Percentiles rank a stretch among this genome's conserved stretches.
Evolutionary conservation across 768 basidiomycete species (phyloP).

Genomic region (Fistulinella prunicolor): DNA sequence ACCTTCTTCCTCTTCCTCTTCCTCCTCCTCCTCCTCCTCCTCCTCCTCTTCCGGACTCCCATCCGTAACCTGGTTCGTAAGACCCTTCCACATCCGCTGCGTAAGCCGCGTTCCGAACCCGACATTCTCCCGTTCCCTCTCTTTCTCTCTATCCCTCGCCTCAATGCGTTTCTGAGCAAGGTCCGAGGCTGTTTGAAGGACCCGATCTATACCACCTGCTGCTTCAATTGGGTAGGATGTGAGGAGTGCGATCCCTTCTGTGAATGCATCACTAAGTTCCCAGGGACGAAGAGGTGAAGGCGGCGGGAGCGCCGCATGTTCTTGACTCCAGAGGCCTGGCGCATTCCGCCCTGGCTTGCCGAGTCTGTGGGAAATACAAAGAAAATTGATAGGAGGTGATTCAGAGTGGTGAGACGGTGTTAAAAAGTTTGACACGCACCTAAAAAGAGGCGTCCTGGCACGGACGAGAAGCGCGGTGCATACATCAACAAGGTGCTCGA

Average conservation of each 20-base stretch:
- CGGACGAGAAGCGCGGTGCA: conserved; percentile 68
- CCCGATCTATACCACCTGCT: conserved; percentile 66
- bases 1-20: conserved; percentile 33
- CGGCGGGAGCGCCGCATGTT: conserved; percentile 34
- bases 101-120: conserved; percentile 57
- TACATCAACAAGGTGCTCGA: conserved; percentile 68
- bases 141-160: conserved; percentile 28
- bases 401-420: background rate
- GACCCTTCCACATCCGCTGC: conserved; percentile 65
- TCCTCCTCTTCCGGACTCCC: conserved; percentile 29
- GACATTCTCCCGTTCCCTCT: conserved; percentile 31
- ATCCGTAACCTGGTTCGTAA: conserved; percentile 49
- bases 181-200: conserved; percentile 67
- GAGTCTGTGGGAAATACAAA: conserved; percentile 39
- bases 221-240: conserved; percentile 61
- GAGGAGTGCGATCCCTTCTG: conserved; percentile 62
- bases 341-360: conserved; percentile 44
- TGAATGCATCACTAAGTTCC: conserved; percentile 61
- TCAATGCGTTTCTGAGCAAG: conserved; percentile 51
- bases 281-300: conserved; percentile 46
- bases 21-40: conserved; percentile 40
- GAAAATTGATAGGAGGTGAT: background rate
- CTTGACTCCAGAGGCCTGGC: conserved; percentile 55
- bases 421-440: conserved; percentile 38
- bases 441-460: conserved; percentile 49